A percentile compares a stretch with the other conserved stretches of the same genome.
Evolutionary conservation across 805 yeast genomes (phyloP).

Genomic region (Candida orba): DNA sequence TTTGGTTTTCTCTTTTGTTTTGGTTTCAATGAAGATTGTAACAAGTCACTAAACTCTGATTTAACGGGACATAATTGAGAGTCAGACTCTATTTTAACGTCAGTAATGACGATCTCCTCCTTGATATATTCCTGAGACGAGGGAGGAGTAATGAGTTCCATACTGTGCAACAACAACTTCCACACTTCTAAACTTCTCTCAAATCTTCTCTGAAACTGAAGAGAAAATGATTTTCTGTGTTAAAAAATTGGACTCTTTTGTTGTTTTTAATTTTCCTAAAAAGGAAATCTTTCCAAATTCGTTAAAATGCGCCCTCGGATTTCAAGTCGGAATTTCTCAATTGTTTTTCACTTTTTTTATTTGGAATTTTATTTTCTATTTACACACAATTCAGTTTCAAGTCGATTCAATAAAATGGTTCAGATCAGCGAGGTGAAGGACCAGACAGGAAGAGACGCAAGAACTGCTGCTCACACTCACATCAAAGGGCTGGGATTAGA

Average conservation of each 20-base stretch:
- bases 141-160: slow-evolving; percentile 22
- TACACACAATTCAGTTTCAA: too few relatives aligned
- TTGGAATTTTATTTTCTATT: too few relatives aligned
- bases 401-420: too few relatives aligned
- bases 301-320: not conserved
- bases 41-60: too few relatives aligned
- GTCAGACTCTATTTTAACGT: not conserved
- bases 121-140: slow-evolving; percentile 17
- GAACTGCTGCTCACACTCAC: slow-evolving; percentile 96
- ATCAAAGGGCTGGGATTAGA: slow-evolving; percentile 92
- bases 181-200: too few relatives aligned
- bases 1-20: slow-evolving; percentile 34
- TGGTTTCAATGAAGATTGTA: not conserved
- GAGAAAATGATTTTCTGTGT: not conserved
- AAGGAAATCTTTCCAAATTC: slow-evolving; percentile 13
- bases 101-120: not conserved
- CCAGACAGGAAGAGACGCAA: slow-evolving; percentile 38
- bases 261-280: slow-evolving; percentile 21
- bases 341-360: not conserved
- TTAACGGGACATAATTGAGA: not conserved
- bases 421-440: slow-evolving; percentile 74
- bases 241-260: not conserved
- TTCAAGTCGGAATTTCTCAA: not conserved
- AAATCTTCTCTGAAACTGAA: too few relatives aligned
- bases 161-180: not conserved